Base-by-base conservation (phyloP, 306 rosid genomes). In the Dicorynia guianensis region DNA sequence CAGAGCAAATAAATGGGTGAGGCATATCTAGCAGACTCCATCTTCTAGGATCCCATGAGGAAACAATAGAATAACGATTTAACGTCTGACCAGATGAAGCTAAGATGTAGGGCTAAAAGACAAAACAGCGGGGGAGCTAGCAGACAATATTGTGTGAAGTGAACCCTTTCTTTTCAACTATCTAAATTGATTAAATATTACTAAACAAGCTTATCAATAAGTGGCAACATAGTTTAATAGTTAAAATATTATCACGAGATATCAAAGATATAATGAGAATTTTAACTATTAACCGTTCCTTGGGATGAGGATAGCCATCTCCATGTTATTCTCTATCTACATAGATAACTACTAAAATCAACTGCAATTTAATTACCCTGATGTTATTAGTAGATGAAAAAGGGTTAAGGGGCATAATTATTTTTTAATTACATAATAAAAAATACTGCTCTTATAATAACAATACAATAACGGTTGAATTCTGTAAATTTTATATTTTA, bases 201-300 rank as follows among this genome's bases (percentile, higher is more conserved):
- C 65, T 36, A 62, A 68, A 76, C 67, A 60, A 66, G 65, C 58
- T 8, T 34, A 64, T 70, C 81, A 83, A 71, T 59, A 71, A 82
- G 76, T 46, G 69, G 82, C 72, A 67, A 25, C 79, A 17, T 58
- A 34, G 4, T n/a, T n/a, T n/a, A n/a, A 58, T 33, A 39, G 48
- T 42, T 72, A 42, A 46, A 66, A 8, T 77, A 34, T 34, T 76
- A 40, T 62, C 0, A 35, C 43, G 33, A 12, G n/a, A n/a, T n/a
- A 47, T 72, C 53, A 64, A 63, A 52, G 17, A 19, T 12, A 66
- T 19, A 43, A 69, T 62, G 67, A 82, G 85, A 84, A 83, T 82
- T 87, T 84, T 48, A 85, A 85, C 91, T 66, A 82, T 79, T 74
- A 85, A 75, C 81, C 63, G 81, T 82, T 80, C 76, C 72, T 76